Evolutionary conservation across 305 asterid species (phyloP), one percentile per base, ranked within the genome.

Genomic region (Ilex paraguariensis): DNA sequence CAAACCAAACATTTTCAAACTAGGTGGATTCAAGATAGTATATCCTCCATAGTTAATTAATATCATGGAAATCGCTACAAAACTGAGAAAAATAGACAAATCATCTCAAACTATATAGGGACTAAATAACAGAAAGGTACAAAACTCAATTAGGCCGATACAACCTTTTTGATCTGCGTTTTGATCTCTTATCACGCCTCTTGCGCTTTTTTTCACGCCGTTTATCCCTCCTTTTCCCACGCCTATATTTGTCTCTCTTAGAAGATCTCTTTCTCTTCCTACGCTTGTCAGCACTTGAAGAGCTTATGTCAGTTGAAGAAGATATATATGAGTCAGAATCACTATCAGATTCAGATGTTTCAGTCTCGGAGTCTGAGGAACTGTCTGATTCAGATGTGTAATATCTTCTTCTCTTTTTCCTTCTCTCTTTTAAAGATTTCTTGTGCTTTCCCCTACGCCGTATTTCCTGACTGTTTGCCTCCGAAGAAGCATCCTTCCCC

Each of bases 351-450:
- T 87, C 95, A 55, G 96, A 87, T 70, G 96, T 79, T 56, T 93
- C 95, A 1, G 65, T 51, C 50, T 90, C 92, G 16, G 85, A 75
- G 57, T 86, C 96, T 32, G 95, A 68, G 39, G 95, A 80, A 73
- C 85, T 87, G 32, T 90, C 95, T 45, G 97, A 93, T 56, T 93
- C 99, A 13, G 99, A 84, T 32, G 90, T 71, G 70, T 80, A 84
- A 66, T 87, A 77, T 77, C 75, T 81, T 82, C 91, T 84, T 66
- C 88, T 87, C 76, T 68, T 79, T 73, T 78, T 93, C 81, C 90
- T 83, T 78, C 78, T 86, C 71, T 73, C 88, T 77, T 77, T 87
- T 3, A 84, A 77, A 42, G 95, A 77, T 73, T 80, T 94, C 78
- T 84, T 94, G 86, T 83, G 97, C 86, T 81, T 94, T 59, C 84